phyloP scores from a whole-genome alignment of 2,329 filamentous ascomycete species.

The Trichophyton verrucosum region DNA sequence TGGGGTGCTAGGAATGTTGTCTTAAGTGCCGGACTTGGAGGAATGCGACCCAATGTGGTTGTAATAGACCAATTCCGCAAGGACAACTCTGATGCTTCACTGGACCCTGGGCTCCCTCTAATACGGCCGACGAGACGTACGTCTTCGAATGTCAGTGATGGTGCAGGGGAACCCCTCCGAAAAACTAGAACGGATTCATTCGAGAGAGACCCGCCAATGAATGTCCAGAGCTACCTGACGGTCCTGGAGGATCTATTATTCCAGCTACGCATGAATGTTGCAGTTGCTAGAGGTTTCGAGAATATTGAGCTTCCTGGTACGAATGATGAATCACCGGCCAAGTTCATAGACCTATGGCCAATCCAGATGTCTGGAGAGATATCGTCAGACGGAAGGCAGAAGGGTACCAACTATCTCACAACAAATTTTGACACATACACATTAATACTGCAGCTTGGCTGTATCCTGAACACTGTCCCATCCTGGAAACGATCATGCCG shows the following conservation, averaged over 20 bases:
- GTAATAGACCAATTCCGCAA: constrained; percentile 61
- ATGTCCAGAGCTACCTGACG: constrained; percentile 62
- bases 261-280: constrained; percentile 69
- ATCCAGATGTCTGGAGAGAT: constrained; percentile 89
- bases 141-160: constrained; percentile 14
- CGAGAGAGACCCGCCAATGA: constrained; percentile 18
- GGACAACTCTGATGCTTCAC: not conserved
- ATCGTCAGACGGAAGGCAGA: constrained; percentile 48
- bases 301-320: constrained; percentile 57
- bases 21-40: constrained; percentile 66
- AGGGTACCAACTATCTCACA: constrained; percentile 55
- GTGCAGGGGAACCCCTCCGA: not conserved
- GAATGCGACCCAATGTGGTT: constrained; percentile 82
- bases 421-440: constrained; percentile 89
- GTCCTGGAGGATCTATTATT: constrained; percentile 72
- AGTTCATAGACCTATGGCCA: constrained; percentile 78
- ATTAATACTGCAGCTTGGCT: constrained; percentile 74
- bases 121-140: constrained; percentile 5
- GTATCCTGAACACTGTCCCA: constrained; percentile 68
- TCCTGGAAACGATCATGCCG: constrained; percentile 64
- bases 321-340: constrained; percentile 47
- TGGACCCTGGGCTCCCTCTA: not conserved
- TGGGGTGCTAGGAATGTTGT: constrained; percentile 80
- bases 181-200: not conserved
- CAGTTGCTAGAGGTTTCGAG: constrained; percentile 70